A percentile compares a stretch with the other conserved stretches of the same genome.
Conservation (phyloP, 805 yeast species). For the Candida golubevii region DNA sequence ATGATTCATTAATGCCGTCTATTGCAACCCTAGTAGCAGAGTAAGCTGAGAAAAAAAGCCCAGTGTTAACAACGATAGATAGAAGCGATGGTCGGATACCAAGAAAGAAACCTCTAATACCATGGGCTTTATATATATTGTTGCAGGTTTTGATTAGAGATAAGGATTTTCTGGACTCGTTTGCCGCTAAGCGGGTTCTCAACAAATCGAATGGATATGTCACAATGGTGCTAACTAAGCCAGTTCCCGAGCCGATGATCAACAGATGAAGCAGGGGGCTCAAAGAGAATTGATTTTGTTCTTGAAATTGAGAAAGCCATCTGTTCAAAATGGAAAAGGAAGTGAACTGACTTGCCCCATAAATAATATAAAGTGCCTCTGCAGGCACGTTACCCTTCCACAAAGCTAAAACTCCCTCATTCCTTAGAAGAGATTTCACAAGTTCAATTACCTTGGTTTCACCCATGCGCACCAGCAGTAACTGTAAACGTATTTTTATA, state of each 20-base stretch:
- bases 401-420: constrained; percentile 72
- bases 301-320: constrained; percentile 30
- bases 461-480: constrained; percentile 35
- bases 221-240: constrained; percentile 61
- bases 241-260: constrained; percentile 73
- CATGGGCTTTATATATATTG: constrained; percentile 29
- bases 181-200: constrained; percentile 80
- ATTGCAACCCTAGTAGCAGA: constrained; percentile 44
- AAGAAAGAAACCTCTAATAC: constrained; percentile 44
- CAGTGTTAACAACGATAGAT: constrained; percentile 68
- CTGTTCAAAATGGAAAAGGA: constrained; percentile 56
- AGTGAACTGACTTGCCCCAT: constrained; percentile 84
- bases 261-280: constrained; percentile 41
- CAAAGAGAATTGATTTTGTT: constrained; percentile 19
- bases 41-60: constrained; percentile 70
- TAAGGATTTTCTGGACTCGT: constrained; percentile 33
- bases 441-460: constrained; percentile 29
- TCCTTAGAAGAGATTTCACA: constrained; percentile 38
- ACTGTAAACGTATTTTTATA: constrained; percentile 69
- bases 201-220: constrained; percentile 92
- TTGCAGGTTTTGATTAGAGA: constrained; percentile 30
- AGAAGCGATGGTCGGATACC: constrained; percentile 51
- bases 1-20: constrained; percentile 16
- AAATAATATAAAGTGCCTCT: constrained; percentile 73
- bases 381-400: constrained; percentile 98